Conservation (phyloP, 1,139 yeast species). For the Suhomyces chickasaworum region DNA sequence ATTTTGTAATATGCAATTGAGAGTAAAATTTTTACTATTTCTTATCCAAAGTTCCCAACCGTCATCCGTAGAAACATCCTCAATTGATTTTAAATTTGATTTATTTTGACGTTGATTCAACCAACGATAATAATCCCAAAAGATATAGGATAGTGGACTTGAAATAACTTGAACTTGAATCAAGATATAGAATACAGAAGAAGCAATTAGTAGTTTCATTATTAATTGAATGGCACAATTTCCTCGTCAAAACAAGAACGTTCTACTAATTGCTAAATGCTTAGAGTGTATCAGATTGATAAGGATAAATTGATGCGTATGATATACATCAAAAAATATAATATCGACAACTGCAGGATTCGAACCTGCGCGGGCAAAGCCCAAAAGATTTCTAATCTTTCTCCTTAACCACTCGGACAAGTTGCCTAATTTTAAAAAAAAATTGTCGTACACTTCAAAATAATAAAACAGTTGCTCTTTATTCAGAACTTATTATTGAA, state of each 20-base stretch:
- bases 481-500: too few species aligned
- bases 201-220: too few species aligned
- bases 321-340: not conserved
- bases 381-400: conserved; percentile 45
- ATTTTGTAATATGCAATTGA: conserved; percentile 58
- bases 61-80: not conserved
- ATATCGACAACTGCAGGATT: conserved; percentile 48
- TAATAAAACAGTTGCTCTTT: too few species aligned
- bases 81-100: not conserved
- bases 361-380: conserved; percentile 59
- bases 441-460: too few species aligned
- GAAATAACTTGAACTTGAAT: not conserved
- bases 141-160: not conserved
- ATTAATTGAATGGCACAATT: too few species aligned
- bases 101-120: not conserved
- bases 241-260: too few species aligned
- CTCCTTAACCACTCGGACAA: conserved; percentile 43
- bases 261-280: too few species aligned
- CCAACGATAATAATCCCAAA: not conserved
- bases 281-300: too few species aligned
- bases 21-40: conserved; percentile 51
- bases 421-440: too few species aligned
- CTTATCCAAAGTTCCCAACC: conserved; percentile 60
- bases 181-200: not conserved
- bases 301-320: not conserved